A percentile compares a stretch with the other conserved stretches of the same genome.
These are phyloP conservation scores for Butyriboletus appendiculatus DNA, from an alignment of 1,284 basidiomycete species.

Conservation along the genomic window DNA sequence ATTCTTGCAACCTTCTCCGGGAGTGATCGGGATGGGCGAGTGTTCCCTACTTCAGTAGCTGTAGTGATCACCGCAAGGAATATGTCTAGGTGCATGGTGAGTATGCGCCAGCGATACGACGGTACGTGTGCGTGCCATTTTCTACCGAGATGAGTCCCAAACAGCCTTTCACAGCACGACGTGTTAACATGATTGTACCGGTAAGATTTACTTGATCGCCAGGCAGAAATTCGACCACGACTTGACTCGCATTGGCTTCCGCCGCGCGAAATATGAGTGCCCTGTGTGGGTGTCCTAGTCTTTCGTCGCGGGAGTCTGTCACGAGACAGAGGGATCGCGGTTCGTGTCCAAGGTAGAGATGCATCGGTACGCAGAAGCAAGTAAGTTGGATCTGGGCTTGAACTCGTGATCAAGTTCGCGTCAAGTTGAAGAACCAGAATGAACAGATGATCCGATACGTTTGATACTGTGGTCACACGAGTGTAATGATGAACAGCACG, in stretches of 20 bases:
- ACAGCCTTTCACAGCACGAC: conserved; percentile 75
- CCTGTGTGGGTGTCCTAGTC: conserved; percentile 54
- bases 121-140: conserved; percentile 49
- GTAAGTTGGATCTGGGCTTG: not conserved
- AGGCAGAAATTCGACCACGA: conserved; percentile 82
- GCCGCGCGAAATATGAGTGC: conserved; percentile 73
- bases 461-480: conserved; percentile 3
- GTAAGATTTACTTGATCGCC: conserved; percentile 70
- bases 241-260: conserved; percentile 56
- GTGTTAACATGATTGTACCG: conserved; percentile 62
- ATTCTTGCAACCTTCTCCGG: conserved; percentile 72
- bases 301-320: conserved; percentile 66
- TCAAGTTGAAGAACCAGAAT: not conserved
- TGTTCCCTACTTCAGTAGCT: conserved; percentile 78
- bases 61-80: conserved; percentile 79
- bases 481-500: not conserved
- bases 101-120: not conserved
- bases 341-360: conserved; percentile 66
- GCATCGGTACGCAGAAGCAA: conserved; percentile 43
- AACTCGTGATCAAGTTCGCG: not conserved
- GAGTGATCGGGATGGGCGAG: conserved; percentile 57
- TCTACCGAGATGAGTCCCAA: conserved; percentile 75
- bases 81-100: conserved; percentile 52
- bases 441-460: not conserved
- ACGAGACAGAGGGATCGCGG: conserved; percentile 73